Evolutionary conservation across 2,329 filamentous ascomycete genomes (phyloP).

Genomic region (Neopestalotiopsis clavispora): DNA sequence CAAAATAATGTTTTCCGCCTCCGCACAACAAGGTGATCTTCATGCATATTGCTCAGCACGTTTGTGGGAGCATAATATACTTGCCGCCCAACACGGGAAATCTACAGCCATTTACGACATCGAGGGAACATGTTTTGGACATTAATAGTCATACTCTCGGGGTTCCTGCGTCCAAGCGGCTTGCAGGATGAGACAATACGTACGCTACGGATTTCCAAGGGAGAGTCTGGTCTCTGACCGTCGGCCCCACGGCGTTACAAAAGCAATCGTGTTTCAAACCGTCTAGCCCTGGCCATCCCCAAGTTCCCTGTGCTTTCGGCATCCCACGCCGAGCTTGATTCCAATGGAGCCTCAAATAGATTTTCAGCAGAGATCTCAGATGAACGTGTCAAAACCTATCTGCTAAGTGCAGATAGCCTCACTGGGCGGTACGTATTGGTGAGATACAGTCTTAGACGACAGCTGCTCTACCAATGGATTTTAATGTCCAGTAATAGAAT

Average conservation of each 20-base stretch:
- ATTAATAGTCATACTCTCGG: neutral
- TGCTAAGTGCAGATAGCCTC: too few species aligned
- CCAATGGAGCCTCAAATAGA: neutral
- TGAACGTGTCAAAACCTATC: too few species aligned
- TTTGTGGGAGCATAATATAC: neutral
- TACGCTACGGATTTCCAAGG: neutral
- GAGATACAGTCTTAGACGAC: too few species aligned
- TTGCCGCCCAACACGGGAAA: neutral
- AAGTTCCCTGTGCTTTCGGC: neutral
- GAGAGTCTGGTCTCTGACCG: neutral
- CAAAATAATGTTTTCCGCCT: neutral
- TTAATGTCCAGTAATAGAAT: too few species aligned
- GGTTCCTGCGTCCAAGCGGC: conserved; percentile 5
- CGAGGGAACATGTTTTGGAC: neutral
- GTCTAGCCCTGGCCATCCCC: neutral
- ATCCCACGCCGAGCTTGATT: neutral
- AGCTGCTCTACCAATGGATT: too few species aligned
- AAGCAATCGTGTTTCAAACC: conserved; percentile 7
- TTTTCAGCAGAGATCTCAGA: too few species aligned
- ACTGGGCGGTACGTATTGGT: too few species aligned
- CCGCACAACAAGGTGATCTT: neutral
- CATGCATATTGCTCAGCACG: neutral
- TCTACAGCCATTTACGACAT: neutral
- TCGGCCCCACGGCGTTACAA: neutral
- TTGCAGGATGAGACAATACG: conserved; percentile 3